Percentiles rank a stretch among this genome's conserved stretches.
These are phyloP conservation scores for Fusarium brevicatenulatum DNA, from an alignment of 2,329 filamentous ascomycete species.

Conservation along the genomic window DNA sequence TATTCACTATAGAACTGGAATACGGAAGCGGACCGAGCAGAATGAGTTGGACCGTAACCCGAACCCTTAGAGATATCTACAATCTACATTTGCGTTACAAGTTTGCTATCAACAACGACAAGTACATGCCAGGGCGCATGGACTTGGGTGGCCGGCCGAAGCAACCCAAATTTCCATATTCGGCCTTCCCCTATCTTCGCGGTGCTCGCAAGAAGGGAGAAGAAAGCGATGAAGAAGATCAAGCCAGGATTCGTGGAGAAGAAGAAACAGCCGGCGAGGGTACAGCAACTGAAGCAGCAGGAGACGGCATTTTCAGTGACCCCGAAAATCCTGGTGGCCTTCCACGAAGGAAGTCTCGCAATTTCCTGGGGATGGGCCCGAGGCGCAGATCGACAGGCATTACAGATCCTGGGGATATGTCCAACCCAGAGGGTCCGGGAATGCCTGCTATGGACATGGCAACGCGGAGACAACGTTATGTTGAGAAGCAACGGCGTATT, in stretches of 20 bases:
- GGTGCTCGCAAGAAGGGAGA: constrained; percentile 83
- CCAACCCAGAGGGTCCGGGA: constrained; percentile 54
- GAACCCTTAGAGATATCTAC: constrained; percentile 88
- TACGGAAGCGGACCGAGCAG: constrained; percentile 95
- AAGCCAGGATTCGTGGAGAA: constrained; percentile 51
- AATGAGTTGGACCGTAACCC: constrained; percentile 95
- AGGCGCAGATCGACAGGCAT: constrained; percentile 64
- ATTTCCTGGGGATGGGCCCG: constrained; percentile 58
- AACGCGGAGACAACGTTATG: constrained; percentile 66
- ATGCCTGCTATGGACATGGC: constrained; percentile 61
- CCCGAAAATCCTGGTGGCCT: constrained; percentile 46
- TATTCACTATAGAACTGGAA: constrained; percentile 92
- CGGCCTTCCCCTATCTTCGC: constrained; percentile 88
- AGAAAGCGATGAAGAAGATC: constrained; percentile 79
- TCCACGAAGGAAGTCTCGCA: constrained; percentile 62
- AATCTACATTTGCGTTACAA: constrained; percentile 96
- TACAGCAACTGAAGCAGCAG: constrained; percentile 73
- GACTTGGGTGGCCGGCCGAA: constrained; percentile 76
- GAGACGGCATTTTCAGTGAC: constrained; percentile 55
- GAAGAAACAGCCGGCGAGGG: constrained; percentile 62
- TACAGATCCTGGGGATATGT: constrained; percentile 58
- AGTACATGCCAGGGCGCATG: constrained; percentile 76
- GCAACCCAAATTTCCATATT: constrained; percentile 89
- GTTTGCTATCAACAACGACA: constrained; percentile 83
- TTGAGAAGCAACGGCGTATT: constrained; percentile 84